Conservation (phyloP, 1,139 yeast species). For the Casaregolazyma lundiana region DNA sequence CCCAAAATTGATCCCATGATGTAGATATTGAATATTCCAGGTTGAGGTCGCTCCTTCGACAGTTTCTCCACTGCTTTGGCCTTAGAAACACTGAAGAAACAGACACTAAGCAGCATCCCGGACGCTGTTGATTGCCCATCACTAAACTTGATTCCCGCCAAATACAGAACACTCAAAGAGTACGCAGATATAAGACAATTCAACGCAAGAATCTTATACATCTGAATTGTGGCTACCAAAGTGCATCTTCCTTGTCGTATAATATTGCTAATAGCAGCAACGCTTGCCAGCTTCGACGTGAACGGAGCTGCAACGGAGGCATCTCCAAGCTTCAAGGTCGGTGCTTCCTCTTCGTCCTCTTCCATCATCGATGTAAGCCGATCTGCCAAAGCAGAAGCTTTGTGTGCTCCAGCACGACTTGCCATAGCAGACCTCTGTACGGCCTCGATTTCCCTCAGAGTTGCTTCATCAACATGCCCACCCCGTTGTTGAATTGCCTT, state of each 20-base stretch:
- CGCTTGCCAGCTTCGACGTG: constrained; percentile 90
- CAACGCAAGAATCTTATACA: constrained; percentile 96
- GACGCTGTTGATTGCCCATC: constrained; percentile 95
- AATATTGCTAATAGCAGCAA: constrained; percentile 86
- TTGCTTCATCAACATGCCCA: constrained; percentile 47
- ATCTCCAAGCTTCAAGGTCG: constrained; percentile 91
- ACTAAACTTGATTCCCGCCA: constrained; percentile 98
- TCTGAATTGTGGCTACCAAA: constrained; percentile 92
- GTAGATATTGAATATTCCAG: constrained; percentile 90
- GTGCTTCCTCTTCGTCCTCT: constrained; percentile 79
- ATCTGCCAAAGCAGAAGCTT: constrained; percentile 63
- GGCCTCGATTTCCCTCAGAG: constrained; percentile 58
- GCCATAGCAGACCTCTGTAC: constrained; percentile 36
- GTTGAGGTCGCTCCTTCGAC: constrained; percentile 94
- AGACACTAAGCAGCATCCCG: constrained; percentile 84
- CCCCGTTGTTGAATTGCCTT: constrained; percentile 84
- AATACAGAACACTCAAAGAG: constrained; percentile 84
- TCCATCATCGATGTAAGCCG: constrained; percentile 65
- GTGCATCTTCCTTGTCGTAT: constrained; percentile 99
- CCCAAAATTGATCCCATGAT: constrained; percentile 97
- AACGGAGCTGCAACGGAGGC: constrained; percentile 99
- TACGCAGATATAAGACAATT: constrained; percentile 97
- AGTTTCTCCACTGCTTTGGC: constrained; percentile 87
- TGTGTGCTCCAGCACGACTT: constrained; percentile 34
- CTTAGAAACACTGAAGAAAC: constrained; percentile 92